Evolutionary conservation across 768 basidiomycete species (phyloP).

Genomic region (Leccinum ochraceum): DNA sequence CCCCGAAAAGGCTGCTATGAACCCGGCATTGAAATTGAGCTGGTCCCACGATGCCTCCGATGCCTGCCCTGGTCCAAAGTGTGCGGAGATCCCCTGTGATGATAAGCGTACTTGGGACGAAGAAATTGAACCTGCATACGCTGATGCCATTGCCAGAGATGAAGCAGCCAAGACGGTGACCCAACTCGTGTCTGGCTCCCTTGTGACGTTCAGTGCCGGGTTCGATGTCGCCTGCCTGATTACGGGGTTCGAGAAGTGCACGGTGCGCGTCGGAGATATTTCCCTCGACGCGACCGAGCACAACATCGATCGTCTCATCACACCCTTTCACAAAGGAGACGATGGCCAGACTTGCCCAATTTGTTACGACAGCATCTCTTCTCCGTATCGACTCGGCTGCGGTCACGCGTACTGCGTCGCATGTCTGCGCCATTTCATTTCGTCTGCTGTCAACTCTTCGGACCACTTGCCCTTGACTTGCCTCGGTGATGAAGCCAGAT

Average conservation of each 20-base stretch:
- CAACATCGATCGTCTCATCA: constrained; percentile 47
- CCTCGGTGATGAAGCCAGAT: constrained; percentile 63
- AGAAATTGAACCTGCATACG: constrained; percentile 3
- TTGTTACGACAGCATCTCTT: constrained; percentile 46
- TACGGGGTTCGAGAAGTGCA: constrained; percentile 54
- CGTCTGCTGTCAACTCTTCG: constrained; percentile 49
- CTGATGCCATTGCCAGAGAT: constrained; percentile 20
- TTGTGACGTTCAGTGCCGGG: constrained; percentile 53
- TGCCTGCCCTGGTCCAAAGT: constrained; percentile 25
- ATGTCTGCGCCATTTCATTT: constrained; percentile 60
- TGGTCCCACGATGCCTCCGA: constrained; percentile 12
- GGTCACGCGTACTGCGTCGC: constrained; percentile 66
- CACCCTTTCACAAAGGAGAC: constrained; percentile 38
- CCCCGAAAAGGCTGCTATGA: not conserved
- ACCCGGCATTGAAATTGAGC: not conserved
- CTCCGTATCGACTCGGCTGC: constrained; percentile 54
- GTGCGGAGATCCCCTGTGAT: constrained; percentile 20
- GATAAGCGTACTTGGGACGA: not conserved
- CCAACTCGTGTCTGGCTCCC: constrained; percentile 45
- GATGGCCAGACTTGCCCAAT: constrained; percentile 46
- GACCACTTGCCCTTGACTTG: constrained; percentile 68
- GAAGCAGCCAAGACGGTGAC: constrained; percentile 46
- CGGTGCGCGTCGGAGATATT: constrained; percentile 47
- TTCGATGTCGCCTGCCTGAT: constrained; percentile 45
- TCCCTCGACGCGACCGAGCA: constrained; percentile 39